These are phyloP conservation scores for Adiantum capillusveneris DNA, from an alignment of 75 land plant species.

Conservation along the genomic window DNA sequence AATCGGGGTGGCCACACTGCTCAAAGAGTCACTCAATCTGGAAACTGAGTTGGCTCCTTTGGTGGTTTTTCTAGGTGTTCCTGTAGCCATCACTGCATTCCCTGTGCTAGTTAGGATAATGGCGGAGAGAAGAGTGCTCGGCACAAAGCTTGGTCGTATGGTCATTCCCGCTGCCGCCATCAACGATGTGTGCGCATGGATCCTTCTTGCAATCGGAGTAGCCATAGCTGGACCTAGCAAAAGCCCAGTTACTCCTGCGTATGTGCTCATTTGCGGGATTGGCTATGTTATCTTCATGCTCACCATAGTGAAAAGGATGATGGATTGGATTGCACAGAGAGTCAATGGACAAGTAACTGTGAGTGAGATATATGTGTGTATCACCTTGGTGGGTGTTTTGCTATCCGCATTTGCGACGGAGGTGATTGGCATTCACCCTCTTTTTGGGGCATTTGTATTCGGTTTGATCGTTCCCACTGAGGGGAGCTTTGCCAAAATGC, in stretches of 20 bases:
- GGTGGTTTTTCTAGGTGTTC: slow-evolving; percentile 34
- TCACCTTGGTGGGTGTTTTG: slow-evolving; percentile 23
- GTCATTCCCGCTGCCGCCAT: slow-evolving; percentile 49
- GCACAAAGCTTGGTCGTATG: slow-evolving; percentile 41
- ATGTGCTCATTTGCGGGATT: slow-evolving; percentile 18
- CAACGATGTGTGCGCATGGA: slow-evolving; percentile 54
- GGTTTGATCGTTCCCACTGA: slow-evolving; percentile 45
- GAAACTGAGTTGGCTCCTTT: slow-evolving; percentile 15
- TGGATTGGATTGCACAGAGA: slow-evolving; percentile 8
- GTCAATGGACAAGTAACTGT: slow-evolving; percentile 14
- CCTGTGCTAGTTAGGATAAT: slow-evolving; percentile 75
- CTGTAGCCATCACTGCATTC: slow-evolving; percentile 70
- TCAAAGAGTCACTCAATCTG: slow-evolving; percentile 15
- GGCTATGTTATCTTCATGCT: slow-evolving; percentile 13
- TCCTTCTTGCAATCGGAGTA: slow-evolving; percentile 44
- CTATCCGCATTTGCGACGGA: slow-evolving; percentile 23
- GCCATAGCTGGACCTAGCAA: slow-evolving; percentile 37
- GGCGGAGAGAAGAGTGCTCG: slow-evolving; percentile 72
- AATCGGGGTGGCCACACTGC: too few relatives aligned
- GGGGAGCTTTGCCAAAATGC: slow-evolving; percentile 23
- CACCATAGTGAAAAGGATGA: slow-evolving; percentile 10
- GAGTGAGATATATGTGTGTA: slow-evolving; percentile 18
- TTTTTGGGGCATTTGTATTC: slow-evolving; percentile 41
- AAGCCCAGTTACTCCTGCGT: slow-evolving; percentile 15
- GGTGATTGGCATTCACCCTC: slow-evolving; percentile 22